These are phyloP conservation scores for Pyrenochaeta sp. DNA, from an alignment of 2,329 filamentous ascomycete genomes.

Conservation along the genomic window DNA sequence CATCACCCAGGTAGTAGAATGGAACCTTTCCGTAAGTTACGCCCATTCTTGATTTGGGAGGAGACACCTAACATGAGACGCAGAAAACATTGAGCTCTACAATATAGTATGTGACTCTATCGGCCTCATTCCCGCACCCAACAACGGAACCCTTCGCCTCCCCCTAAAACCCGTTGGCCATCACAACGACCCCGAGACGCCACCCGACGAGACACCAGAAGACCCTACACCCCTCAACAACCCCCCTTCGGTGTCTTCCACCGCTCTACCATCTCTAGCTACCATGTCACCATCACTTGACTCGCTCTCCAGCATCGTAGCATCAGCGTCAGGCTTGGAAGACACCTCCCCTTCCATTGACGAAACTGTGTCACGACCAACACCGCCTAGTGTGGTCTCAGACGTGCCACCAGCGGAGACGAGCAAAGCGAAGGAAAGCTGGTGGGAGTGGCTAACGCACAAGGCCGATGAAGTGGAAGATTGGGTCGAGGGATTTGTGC, in stretches of 20 bases:
- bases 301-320: conserved; percentile 31
- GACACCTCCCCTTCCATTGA: conserved; percentile 14
- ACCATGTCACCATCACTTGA: conserved; percentile 22
- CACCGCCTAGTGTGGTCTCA: conserved; percentile 22
- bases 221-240: conserved; percentile 56
- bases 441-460: conserved; percentile 50
- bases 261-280: conserved; percentile 14
- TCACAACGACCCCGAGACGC: conserved; percentile 62
- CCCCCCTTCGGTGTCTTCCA: conserved; percentile 1
- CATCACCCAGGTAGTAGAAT: conserved; percentile 82
- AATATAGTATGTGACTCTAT: conserved; percentile 93
- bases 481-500: conserved; percentile 47
- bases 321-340: conserved; percentile 33
- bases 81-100: conserved; percentile 94
- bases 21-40: conserved; percentile 80
- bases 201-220: conserved; percentile 57
- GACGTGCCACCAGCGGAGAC: conserved; percentile 22
- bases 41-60: neutral
- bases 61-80: conserved; percentile 33
- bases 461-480: conserved; percentile 45
- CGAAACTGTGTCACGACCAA: conserved; percentile 1
- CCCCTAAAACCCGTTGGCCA: conserved; percentile 71
- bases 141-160: conserved; percentile 86
- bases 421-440: conserved; percentile 21
- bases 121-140: conserved; percentile 74